These are phyloP conservation scores for Magnaporthiopsis incrustans DNA, from an alignment of 2,329 filamentous ascomycete genomes.

Conservation along the genomic window DNA sequence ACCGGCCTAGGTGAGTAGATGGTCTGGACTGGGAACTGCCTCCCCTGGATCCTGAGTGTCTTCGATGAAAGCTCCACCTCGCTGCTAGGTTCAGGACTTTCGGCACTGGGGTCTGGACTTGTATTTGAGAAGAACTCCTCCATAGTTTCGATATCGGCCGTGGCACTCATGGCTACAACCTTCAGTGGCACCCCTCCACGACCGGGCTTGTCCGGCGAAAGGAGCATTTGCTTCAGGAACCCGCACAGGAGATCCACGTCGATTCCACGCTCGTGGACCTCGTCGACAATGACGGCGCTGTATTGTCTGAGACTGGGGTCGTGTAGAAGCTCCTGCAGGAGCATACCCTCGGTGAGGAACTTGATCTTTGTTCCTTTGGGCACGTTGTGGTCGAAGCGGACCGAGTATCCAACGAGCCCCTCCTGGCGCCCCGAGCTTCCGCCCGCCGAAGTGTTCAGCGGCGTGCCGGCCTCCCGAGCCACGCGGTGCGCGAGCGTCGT, in stretches of 20 bases:
- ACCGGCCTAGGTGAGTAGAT: conserved; percentile 67
- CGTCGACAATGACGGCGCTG: conserved; percentile 85
- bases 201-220: conserved; percentile 46
- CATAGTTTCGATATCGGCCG: conserved; percentile 77
- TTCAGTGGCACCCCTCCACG: conserved; percentile 71
- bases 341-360: conserved; percentile 92
- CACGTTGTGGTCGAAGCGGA: conserved; percentile 84
- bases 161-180: conserved; percentile 94
- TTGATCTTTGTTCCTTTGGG: conserved; percentile 83
- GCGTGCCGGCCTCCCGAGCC: conserved; percentile 62
- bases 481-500: conserved; percentile 86
- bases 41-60: conserved; percentile 64
- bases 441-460: conserved; percentile 27
- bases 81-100: conserved; percentile 4
- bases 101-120: background rate
- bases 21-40: conserved; percentile 77
- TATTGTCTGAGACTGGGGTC: conserved; percentile 80
- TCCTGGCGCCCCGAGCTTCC: conserved; percentile 16
- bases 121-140: conserved; percentile 57
- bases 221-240: conserved; percentile 73
- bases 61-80: conserved; percentile 26
- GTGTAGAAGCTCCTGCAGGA: conserved; percentile 84
- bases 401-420: conserved; percentile 78
- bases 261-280: conserved; percentile 92
- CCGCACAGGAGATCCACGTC: conserved; percentile 89